Base-by-base conservation (phyloP, 2,329 filamentous ascomycete species). In the Pestalotiopsis fici region DNA sequence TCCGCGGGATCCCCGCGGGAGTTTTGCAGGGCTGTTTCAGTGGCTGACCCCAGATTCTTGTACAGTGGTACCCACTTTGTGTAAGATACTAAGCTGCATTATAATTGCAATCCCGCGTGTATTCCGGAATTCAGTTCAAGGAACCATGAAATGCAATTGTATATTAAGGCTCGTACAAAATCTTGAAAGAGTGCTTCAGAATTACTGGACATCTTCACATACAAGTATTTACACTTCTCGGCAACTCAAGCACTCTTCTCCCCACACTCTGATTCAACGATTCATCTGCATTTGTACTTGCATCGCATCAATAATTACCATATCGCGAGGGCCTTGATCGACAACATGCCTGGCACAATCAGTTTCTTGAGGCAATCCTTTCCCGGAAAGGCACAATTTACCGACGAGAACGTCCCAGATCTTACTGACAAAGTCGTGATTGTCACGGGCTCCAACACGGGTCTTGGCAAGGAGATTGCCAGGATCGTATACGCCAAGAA, bases 391-490 rank as follows among this genome's bases (percentile, higher is more conserved):
- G n/a, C 59, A n/a, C 35, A 7, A 21, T 61, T 37, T 18, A 63
- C 60, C 11, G 60, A 50, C 18, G 4, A 63, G n/a, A 50, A 63
- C 25, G 27, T 63, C 60, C 37, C 35, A 9, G 60, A 63, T 50
- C 39, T 63, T 9, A 50, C 15, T 21, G 39, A 50, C 27, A 63
- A 64, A 47, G 54, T 65, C 50, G 23, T 59, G 27, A 55, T 65
- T 23, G 54, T 65, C n/a, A 65, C 64, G 18, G 64, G 64, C 21
- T 59, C 64, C 13, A 65, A 65, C 47, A 59, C 64, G 25, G 64
- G 64, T 47, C 18, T 65, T 28, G 64, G 64, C 21, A 65, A 65
- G 31, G 64, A 65, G 23, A 47, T 59, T 9, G 64, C 64, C 9
- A 18, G n/a, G 50, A 39, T 65, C 13, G 11, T 59, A 13, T 65